Conservation (phyloP, 345 rosid species). For the Gossypium australe region DNA sequence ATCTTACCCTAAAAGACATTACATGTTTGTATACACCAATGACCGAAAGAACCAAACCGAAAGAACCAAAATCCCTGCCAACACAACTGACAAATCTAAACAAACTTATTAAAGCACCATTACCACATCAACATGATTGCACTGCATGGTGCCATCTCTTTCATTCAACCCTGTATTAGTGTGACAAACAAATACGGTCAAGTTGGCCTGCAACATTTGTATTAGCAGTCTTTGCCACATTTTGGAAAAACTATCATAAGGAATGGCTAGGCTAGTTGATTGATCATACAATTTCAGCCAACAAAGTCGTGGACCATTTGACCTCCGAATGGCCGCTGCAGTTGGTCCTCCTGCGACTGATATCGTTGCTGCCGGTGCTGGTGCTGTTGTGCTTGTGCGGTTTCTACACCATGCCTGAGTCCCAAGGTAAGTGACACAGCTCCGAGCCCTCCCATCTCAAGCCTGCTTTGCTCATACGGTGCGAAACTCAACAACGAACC, state of each 20-base stretch:
- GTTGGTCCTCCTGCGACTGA: constrained; percentile 36
- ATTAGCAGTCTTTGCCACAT: neutral
- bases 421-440: constrained; percentile 55
- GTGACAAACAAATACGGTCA: neutral
- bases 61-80: neutral
- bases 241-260: neutral
- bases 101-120: neutral
- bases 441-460: constrained; percentile 36
- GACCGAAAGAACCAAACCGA: neutral
- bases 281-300: constrained; percentile 23
- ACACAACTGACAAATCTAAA: neutral
- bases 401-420: constrained; percentile 48
- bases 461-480: constrained; percentile 31
- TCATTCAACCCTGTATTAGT: neutral
- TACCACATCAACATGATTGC: neutral
- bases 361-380: constrained; percentile 33
- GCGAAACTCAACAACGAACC: constrained; percentile 35
- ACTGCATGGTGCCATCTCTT: neutral
- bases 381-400: constrained; percentile 32
- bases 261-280: neutral
- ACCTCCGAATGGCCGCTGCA: constrained; percentile 39
- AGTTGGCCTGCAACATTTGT: neutral
- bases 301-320: constrained; percentile 48
- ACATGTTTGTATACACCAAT: neutral
- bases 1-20: neutral